Conservation (phyloP, 2,329 filamentous ascomycete species). For the Colletotrichum brevisporum region DNA sequence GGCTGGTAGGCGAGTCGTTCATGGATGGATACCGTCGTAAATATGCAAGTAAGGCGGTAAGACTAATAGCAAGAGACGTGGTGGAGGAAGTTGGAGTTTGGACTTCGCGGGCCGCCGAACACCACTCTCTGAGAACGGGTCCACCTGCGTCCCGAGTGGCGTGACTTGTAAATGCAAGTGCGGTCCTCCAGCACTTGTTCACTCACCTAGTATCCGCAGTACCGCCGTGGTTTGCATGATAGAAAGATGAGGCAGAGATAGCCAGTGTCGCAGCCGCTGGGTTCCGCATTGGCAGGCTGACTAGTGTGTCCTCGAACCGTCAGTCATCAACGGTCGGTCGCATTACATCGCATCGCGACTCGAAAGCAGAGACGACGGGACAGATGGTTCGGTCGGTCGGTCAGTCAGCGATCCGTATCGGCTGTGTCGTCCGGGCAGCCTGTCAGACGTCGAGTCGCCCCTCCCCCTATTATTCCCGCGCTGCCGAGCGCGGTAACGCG, state of each 20-base stretch:
- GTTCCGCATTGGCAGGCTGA: background rate
- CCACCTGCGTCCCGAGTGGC: background rate
- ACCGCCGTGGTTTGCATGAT: background rate
- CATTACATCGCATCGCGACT: background rate
- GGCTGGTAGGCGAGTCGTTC: slow-evolving; percentile 17
- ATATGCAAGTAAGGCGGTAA: slow-evolving; percentile 21
- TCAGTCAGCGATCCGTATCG: slow-evolving; percentile 34
- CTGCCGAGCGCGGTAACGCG: slow-evolving; percentile 27
- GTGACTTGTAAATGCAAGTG: background rate
- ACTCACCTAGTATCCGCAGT: background rate
- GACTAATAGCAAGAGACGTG: background rate
- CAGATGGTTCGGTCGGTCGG: slow-evolving; percentile 5
- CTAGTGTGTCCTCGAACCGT: too few relatives aligned
- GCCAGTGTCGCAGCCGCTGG: slow-evolving; percentile 11
- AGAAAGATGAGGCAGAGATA: slow-evolving; percentile 4
- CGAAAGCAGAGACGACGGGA: background rate
- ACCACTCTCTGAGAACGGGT: background rate
- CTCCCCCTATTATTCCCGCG: slow-evolving; percentile 31
- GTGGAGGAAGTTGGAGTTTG: slow-evolving; percentile 1
- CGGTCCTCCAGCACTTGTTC: background rate
- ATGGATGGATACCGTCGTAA: background rate
- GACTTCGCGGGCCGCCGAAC: slow-evolving; percentile 24
- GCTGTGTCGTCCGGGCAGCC: slow-evolving; percentile 32
- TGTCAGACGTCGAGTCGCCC: slow-evolving; percentile 9
- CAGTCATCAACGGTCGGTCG: too few relatives aligned